Evolutionary conservation across 352 stramenopile genomes (phyloP), one percentile per base, ranked within the genome.

Genomic region (Phytophthora sp.): DNA sequence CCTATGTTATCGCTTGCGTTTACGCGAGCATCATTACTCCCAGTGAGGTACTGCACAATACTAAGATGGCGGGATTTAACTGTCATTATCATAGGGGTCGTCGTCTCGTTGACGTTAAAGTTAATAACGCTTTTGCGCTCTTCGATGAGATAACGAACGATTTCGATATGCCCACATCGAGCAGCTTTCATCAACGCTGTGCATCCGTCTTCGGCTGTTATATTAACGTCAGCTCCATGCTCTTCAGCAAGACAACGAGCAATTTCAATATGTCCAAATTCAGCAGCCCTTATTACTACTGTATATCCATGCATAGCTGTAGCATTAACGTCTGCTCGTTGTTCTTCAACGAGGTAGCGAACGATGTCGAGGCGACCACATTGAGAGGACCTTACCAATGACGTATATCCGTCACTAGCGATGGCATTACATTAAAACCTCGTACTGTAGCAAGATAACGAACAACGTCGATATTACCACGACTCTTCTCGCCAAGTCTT

Each of bases 261-360:
- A 4, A 60, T 13, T 27, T 44, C 38, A 13, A 39, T 34, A 20
- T 17, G 11, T 1, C 27, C 28, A 5, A 28, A 18, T 35, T 5
- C 32, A 20, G 32, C 38, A 27, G 20, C 38, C 27, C 17, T 45
- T 4, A 28, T 28, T 20, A 45, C 1, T 27, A 20, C 38, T 24
- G 38, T 45, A 8, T 17, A 7, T 2, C 38, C 46, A 6, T 24
- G 21, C 1, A 0, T 21, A 13, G 20, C 23, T 0, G 13, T 30
- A 21, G 12, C 21, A 31, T 62, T 48, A 10, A 54, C 34, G 6
- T 54, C 54, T 15, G 54, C 43, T 4, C 34, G 24, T 21, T 21
- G n/a, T 1, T 54, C 21, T 2, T 32, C 27, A 23, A 30, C 4
- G 9, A 62, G 21, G 21, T 23, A 37, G 12, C 26, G 23, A n/a